These are phyloP conservation scores for Vicia sativa DNA, from an alignment of 306 rosid species.

Conservation along the genomic window DNA sequence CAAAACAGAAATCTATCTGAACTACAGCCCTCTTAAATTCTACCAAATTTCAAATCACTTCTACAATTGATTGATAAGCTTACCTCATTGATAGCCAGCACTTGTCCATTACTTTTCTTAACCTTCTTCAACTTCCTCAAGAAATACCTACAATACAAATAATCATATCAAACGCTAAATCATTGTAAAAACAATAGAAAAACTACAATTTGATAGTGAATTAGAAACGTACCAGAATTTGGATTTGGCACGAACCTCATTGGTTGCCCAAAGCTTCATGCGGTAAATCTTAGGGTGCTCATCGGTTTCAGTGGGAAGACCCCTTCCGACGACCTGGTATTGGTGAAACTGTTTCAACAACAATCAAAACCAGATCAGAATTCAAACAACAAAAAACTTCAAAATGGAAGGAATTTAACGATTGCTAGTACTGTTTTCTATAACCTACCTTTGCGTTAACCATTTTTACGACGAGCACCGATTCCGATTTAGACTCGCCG, in stretches of 20 bases:
- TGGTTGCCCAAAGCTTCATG: constrained; percentile 89
- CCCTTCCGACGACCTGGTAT: constrained; percentile 90
- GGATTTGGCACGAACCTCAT: constrained; percentile 87
- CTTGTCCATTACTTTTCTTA: constrained; percentile 82
- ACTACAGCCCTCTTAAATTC: not conserved
- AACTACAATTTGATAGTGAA: not conserved
- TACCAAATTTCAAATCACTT: constrained; percentile 7
- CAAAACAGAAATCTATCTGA: constrained; percentile 5
- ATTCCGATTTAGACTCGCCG: constrained; percentile 24
- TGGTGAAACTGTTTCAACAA: too few species aligned
- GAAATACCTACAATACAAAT: constrained; percentile 56
- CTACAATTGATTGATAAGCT: not conserved
- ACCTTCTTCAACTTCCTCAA: too few species aligned
- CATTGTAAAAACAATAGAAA: not conserved
- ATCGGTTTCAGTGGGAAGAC: constrained; percentile 65
- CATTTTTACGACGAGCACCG: constrained; percentile 14
- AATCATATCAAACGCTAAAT: not conserved
- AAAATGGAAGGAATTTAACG: not conserved
- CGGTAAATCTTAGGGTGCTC: constrained; percentile 81
- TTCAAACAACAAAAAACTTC: not conserved
- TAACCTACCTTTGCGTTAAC: constrained; percentile 42
- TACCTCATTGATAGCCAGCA: constrained; percentile 85
- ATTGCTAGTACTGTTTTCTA: not conserved
- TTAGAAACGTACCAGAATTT: constrained; percentile 66
- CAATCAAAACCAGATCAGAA: not conserved